Conservation (phyloP, 495 filamentous ascomycete genomes). For the Penicillium tannophilum region DNA sequence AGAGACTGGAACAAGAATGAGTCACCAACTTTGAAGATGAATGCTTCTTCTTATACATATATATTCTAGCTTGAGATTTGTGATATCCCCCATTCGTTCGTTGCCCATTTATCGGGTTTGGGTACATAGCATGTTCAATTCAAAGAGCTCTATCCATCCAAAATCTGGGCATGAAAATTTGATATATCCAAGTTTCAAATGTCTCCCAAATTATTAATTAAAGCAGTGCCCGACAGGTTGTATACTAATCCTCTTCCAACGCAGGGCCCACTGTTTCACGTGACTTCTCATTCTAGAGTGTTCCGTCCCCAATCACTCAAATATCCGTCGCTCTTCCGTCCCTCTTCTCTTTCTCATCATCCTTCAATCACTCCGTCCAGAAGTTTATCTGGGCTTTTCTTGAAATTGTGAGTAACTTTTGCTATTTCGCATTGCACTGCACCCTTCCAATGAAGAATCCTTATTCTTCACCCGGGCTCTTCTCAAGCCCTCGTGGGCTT, state of each 20-base stretch:
- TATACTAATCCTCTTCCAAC: too few relatives aligned
- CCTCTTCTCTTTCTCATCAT: constrained; percentile 12
- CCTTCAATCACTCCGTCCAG: constrained; percentile 14
- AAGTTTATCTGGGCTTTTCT: constrained; percentile 10
- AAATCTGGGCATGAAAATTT: not conserved
- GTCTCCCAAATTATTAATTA: not conserved
- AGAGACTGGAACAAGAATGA: constrained; percentile 45
- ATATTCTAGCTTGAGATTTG: constrained; percentile 18
- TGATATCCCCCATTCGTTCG: constrained; percentile 37
- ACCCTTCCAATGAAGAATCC: constrained; percentile 5
- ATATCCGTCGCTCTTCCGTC: constrained; percentile 21
- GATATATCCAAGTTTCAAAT: not conserved
- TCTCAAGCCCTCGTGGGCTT: constrained; percentile 2
- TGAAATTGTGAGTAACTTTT: constrained; percentile 26
- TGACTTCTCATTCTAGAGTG: constrained; percentile 47
- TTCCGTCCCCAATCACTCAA: constrained; percentile 39
- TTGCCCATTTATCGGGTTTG: constrained; percentile 18
- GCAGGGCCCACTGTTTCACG: constrained; percentile 23
- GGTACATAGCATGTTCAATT: not conserved
- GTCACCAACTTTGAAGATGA: constrained; percentile 1
- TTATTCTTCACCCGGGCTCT: not conserved
- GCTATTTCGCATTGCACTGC: constrained; percentile 1
- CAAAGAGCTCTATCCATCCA: not conserved
- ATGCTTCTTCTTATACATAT: constrained; percentile 14
- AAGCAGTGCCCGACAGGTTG: too few relatives aligned